Base-by-base conservation (phyloP, 345 rosid species). In the Citrus sinensis region DNA sequence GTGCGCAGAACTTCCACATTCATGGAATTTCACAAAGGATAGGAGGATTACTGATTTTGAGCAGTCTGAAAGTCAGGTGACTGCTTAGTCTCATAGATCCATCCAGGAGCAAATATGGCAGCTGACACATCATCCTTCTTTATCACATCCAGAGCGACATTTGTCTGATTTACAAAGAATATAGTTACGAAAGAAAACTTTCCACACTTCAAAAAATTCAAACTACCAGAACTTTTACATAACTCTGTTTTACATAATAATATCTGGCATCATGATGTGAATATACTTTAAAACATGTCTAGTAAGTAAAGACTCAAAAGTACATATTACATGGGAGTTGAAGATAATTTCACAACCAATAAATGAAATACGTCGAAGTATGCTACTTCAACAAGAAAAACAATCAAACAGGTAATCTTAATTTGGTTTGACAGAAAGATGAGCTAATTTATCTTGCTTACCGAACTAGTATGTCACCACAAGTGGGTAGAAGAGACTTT, bases 91-190 rank as follows among this genome's bases (percentile, higher is more conserved):
- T 95, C 92, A 58, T 91, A 91, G 51, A 95, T 77, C 97, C 98
- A 95, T 81, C 93, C 98, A 1, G 99, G 99, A 87, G 98, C 97
- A 81, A 92, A 95, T 76, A 93, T 77, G 69, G 98, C 97, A 80
- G 94, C 91, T 59, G 99, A 95, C 16, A 95, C 90, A 75, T 86
- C 80, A 67, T 75, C 86, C 79, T 83, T 81, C 89, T 91, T 95
- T 67, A 95, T 68, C 78, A 89, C 81, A 81, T 91, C 93, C 70
- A 93, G 96, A 32, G 97, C 98, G 77, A 81, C 87, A 82, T 84
- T 83, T 62, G 92, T 86, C 99, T 95, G 88, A 74, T 71, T 56
- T 39, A 66, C 58, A 83, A 85, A 65, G 39, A 82, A 35, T 60
- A 58, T 17, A 42, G 14, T 78, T 59, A 79, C 2, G 2, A 69